These are phyloP conservation scores for Rhytidiadelphus loreus DNA, from an alignment of 225 moss, liverwort and hornwort genomes.

Conservation along the genomic window DNA sequence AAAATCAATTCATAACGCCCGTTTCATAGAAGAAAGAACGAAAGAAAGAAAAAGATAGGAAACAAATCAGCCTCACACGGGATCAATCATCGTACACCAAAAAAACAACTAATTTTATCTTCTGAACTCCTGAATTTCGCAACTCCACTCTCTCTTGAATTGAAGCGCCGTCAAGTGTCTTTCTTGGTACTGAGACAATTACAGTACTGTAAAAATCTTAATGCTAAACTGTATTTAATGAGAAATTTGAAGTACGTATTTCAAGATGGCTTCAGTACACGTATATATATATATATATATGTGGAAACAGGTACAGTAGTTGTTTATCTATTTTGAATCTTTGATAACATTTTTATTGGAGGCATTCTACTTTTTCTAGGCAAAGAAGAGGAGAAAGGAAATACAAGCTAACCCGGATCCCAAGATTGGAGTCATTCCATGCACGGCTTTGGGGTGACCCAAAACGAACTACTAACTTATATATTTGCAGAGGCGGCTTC, in stretches of 20 bases:
- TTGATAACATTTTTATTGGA: neutral
- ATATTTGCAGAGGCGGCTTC: neutral
- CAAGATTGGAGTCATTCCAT: neutral
- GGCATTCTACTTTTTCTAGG: neutral
- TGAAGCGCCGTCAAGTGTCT: neutral
- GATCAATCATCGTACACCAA: too few relatives aligned
- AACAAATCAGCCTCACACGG: neutral
- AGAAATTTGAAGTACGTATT: neutral
- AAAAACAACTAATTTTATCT: neutral
- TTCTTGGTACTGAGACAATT: neutral
- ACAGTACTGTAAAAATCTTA: neutral
- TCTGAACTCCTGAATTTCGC: neutral
- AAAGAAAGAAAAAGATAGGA: too few relatives aligned
- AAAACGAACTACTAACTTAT: neutral
- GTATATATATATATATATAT: too few relatives aligned
- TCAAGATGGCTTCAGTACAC: neutral
- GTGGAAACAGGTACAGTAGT: neutral
- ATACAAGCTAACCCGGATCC: neutral
- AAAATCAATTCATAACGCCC: neutral
- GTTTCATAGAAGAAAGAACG: neutral
- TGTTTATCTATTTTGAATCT: neutral
- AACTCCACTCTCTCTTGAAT: neutral
- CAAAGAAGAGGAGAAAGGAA: neutral
- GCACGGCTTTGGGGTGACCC: neutral
- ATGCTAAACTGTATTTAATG: neutral